A percentile compares a stretch with the other conserved stretches of the same genome.
Conservation (phyloP, 2,329 filamentous ascomycete genomes). For the Dryadomyces sulphureus region DNA sequence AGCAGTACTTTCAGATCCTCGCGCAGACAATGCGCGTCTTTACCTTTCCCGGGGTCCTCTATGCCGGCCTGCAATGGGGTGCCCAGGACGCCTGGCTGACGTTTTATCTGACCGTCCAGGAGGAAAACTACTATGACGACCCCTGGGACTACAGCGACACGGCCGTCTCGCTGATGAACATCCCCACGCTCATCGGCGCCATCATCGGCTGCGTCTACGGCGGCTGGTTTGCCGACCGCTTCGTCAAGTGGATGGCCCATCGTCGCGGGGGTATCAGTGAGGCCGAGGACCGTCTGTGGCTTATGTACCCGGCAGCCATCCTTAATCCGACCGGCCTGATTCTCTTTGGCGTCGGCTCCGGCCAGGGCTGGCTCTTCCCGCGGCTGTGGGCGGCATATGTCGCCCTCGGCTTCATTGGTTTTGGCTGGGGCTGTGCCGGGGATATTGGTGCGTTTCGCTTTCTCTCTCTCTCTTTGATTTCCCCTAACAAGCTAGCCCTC, state of each 20-base stretch:
- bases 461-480: background rate
- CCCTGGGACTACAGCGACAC: constrained; percentile 5
- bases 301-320: constrained; percentile 2
- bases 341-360: constrained; percentile 3
- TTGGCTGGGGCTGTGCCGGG: constrained; percentile 5
- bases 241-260: constrained; percentile 1
- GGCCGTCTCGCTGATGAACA: constrained; percentile 4
- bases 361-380: constrained; percentile 1
- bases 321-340: constrained; percentile 3
- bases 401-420: constrained; percentile 1
- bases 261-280: constrained; percentile 3
- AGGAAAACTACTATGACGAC: constrained; percentile 5
- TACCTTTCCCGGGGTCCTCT: constrained; percentile 2
- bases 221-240: constrained; percentile 1
- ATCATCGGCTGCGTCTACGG: constrained; percentile 3
- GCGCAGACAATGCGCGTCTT: constrained; percentile 3
- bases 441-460: background rate
- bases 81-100: constrained; percentile 5
- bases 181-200: constrained; percentile 3
- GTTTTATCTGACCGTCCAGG: constrained; percentile 3
- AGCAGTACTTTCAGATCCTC: constrained; percentile 5
- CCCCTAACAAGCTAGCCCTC: background rate
- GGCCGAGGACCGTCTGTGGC: constrained; percentile 4
- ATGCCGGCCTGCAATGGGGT: constrained; percentile 4
- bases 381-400: constrained; percentile 1